Conservation (phyloP, 2,329 filamentous ascomycete genomes). For the Arthrobotrys sphaeroides region DNA sequence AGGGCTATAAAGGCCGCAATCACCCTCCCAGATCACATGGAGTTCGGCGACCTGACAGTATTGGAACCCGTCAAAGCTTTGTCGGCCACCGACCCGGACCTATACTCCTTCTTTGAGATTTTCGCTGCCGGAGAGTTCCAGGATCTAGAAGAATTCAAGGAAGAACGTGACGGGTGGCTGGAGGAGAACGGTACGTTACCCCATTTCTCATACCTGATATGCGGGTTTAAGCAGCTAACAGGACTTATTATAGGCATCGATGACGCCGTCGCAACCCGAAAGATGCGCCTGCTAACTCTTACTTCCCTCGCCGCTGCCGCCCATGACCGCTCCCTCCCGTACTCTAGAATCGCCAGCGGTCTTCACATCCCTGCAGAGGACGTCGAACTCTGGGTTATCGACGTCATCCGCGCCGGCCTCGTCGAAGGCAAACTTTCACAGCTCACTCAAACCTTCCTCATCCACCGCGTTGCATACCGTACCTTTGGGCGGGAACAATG, state of each 20-base stretch:
- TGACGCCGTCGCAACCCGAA: slow-evolving; percentile 80
- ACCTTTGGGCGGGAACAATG: slow-evolving; percentile 99
- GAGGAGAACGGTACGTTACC: slow-evolving; percentile 73
- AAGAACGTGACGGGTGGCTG: slow-evolving; percentile 87
- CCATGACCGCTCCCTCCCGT: slow-evolving; percentile 86
- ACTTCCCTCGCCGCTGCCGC: slow-evolving; percentile 86
- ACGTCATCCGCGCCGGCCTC: slow-evolving; percentile 92
- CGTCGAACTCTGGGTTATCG: slow-evolving; percentile 98
- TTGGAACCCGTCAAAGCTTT: slow-evolving; percentile 85
- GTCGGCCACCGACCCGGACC: slow-evolving; percentile 80
- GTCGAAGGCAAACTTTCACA: slow-evolving; percentile 97
- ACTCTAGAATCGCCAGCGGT: slow-evolving; percentile 82
- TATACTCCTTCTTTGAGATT: slow-evolving; percentile 92
- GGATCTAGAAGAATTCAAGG: slow-evolving; percentile 93
- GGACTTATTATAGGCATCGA: slow-evolving; percentile 63
- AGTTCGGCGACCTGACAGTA: slow-evolving; percentile 76
- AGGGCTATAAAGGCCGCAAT: slow-evolving; percentile 75
- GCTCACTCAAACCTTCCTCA: slow-evolving; percentile 88
- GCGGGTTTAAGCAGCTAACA: neutral
- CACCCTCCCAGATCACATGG: slow-evolving; percentile 72
- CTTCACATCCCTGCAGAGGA: slow-evolving; percentile 84
- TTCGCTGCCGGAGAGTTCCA: slow-evolving; percentile 94
- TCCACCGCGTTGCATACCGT: slow-evolving; percentile 94
- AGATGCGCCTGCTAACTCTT: slow-evolving; percentile 95
- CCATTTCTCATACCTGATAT: neutral